These are phyloP conservation scores for Arthrobotrys megalospora DNA, from an alignment of 2,329 filamentous ascomycete genomes.

Conservation along the genomic window DNA sequence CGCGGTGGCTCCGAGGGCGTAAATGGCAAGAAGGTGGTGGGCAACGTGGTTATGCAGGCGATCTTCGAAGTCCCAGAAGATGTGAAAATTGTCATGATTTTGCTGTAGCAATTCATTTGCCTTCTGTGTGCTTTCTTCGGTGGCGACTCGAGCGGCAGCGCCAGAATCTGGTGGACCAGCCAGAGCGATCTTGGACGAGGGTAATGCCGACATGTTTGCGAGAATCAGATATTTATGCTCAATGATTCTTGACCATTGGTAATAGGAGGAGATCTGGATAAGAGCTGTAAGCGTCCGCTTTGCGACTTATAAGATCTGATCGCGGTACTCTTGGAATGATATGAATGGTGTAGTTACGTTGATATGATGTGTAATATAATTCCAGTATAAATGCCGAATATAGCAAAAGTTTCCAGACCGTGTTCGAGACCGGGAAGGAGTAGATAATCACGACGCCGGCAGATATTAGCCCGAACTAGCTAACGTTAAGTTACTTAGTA, in stretches of 20 bases:
- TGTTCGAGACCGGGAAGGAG: conserved; percentile 6
- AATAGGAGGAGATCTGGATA: neutral
- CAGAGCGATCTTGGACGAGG: conserved; percentile 36
- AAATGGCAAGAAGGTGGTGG: conserved; percentile 83
- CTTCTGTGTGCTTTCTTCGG: conserved; percentile 74
- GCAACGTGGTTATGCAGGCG: conserved; percentile 86
- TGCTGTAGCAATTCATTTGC: conserved; percentile 80
- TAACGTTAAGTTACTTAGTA: conserved; percentile 9
- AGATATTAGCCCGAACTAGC: neutral
- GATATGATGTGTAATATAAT: neutral
- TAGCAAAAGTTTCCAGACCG: neutral
- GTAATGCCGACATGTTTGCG: neutral
- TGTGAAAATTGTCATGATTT: conserved; percentile 80
- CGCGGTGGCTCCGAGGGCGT: conserved; percentile 78
- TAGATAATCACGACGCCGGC: neutral
- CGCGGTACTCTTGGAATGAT: too few species aligned
- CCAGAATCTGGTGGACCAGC: conserved; percentile 22
- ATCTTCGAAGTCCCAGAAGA: conserved; percentile 82
- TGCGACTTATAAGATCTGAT: too few species aligned
- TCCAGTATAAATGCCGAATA: conserved; percentile 12
- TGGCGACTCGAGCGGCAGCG: conserved; percentile 62
- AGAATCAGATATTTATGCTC: too few species aligned
- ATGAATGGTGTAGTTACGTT: too few species aligned
- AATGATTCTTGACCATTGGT: too few species aligned
- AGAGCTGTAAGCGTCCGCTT: too few species aligned